A percentile compares a stretch with the other conserved stretches of the same genome.
These are phyloP conservation scores for Rubia yunnanensis DNA, from an alignment of 257 asterid species.

Conservation along the genomic window DNA sequence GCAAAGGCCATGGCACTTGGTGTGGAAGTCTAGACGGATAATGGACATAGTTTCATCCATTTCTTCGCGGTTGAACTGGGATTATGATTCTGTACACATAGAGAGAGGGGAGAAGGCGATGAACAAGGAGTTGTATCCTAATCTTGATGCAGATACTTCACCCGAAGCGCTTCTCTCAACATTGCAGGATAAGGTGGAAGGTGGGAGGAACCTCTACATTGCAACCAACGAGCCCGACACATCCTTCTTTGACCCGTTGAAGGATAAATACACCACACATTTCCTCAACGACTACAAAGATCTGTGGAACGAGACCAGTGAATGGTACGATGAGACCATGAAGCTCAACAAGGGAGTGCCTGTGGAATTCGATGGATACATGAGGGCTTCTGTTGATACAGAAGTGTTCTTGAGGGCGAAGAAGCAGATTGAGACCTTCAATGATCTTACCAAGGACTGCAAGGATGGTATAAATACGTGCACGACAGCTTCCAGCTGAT, in stretches of 20 bases:
- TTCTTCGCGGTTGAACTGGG: conserved; percentile 57
- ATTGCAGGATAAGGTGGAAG: conserved; percentile 37
- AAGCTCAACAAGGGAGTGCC: conserved; percentile 55
- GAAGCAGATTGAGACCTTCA: conserved; percentile 73
- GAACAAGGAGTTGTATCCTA: conserved; percentile 56
- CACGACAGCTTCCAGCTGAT: conserved; percentile 33
- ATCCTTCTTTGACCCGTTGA: conserved; percentile 55
- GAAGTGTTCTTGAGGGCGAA: conserved; percentile 68
- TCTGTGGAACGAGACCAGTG: conserved; percentile 62
- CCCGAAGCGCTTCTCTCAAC: conserved; percentile 44
- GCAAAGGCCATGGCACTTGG: conserved; percentile 65
- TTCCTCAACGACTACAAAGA: conserved; percentile 65
- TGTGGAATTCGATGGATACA: conserved; percentile 80
- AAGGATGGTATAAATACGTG: conserved; percentile 71
- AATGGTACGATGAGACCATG: conserved; percentile 64
- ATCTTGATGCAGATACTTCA: conserved; percentile 55
- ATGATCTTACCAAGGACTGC: conserved; percentile 72
- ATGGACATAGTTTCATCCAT: conserved; percentile 58
- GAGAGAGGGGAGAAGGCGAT: conserved; percentile 63
- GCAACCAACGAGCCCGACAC: conserved; percentile 50
- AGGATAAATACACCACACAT: conserved; percentile 58
- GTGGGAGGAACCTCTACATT: conserved; percentile 51
- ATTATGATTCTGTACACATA: conserved; percentile 62
- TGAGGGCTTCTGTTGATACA: conserved; percentile 68
- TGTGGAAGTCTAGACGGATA: conserved; percentile 58